A percentile compares a stretch with the other conserved stretches of the same genome.
Conservation (phyloP, 306 rosid genomes). For the Neltuma alba region DNA sequence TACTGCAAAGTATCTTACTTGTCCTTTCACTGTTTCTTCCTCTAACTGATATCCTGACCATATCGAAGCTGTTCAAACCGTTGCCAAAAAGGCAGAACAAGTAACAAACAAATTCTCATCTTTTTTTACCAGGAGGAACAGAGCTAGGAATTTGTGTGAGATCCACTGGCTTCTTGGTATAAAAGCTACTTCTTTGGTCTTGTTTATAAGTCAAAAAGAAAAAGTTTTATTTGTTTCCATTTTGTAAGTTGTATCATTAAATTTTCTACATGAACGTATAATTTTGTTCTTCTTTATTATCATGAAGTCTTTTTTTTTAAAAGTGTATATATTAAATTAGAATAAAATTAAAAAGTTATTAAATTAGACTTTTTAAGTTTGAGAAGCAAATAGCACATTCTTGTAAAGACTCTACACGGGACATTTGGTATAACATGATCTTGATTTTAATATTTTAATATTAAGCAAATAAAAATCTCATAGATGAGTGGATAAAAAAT, state of each 20-base stretch:
- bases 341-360: too few relatives aligned
- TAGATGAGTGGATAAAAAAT: conserved; percentile 3
- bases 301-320: too few relatives aligned
- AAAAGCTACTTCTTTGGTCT: too few relatives aligned
- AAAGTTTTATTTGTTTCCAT: too few relatives aligned
- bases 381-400: neutral
- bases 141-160: neutral
- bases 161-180: too few relatives aligned
- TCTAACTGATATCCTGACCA: conserved; percentile 9
- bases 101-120: neutral
- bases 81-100: neutral
- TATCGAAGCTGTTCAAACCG: neutral
- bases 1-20: neutral
- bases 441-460: neutral
- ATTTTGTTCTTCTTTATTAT: too few relatives aligned
- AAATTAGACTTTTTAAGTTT: too few relatives aligned
- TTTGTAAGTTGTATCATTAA: too few relatives aligned
- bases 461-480: conserved; percentile 2
- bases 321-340: too few relatives aligned
- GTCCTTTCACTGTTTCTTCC: conserved; percentile 27
- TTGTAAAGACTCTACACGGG: neutral
- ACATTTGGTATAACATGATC: neutral
- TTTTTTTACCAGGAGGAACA: neutral
- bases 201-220: too few relatives aligned
- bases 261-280: too few relatives aligned